Evolutionary conservation across 1,139 yeast species (phyloP).

Genomic region (Casaregolazyma suthepensis): DNA sequence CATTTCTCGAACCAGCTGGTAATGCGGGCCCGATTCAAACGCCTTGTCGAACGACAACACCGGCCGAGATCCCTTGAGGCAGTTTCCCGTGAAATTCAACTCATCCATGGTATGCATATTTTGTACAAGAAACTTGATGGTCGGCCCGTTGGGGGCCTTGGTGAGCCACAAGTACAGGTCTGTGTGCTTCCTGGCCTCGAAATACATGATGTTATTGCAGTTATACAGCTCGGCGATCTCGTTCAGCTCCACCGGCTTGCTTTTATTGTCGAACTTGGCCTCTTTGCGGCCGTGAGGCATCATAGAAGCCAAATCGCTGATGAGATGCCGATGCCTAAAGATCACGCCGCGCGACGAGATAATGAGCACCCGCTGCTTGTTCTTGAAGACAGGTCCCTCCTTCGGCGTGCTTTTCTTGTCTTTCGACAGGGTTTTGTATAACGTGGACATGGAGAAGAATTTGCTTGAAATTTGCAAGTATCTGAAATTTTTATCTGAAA

Average conservation of each 20-base stretch:
- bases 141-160: constrained; percentile 98
- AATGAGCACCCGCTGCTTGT: constrained; percentile 52
- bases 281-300: constrained; percentile 96
- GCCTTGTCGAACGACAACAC: constrained; percentile 78
- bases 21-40: constrained; percentile 62
- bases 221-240: constrained; percentile 96
- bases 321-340: constrained; percentile 90
- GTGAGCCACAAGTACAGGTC: constrained; percentile 93
- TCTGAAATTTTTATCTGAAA: neutral
- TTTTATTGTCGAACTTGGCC: constrained; percentile 91
- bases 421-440: constrained; percentile 59
- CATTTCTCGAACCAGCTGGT: constrained; percentile 74
- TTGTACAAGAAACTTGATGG: constrained; percentile 87
- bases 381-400: constrained; percentile 23
- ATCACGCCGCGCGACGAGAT: constrained; percentile 92
- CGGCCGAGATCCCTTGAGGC: constrained; percentile 96
- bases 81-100: constrained; percentile 92
- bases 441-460: constrained; percentile 45
- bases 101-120: constrained; percentile 96
- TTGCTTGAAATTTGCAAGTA: neutral
- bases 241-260: constrained; percentile 79
- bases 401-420: constrained; percentile 36
- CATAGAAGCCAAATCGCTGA: constrained; percentile 69
- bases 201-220: constrained; percentile 90
- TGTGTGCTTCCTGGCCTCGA: constrained; percentile 94